Percentiles rank a stretch among this genome's conserved stretches.
These are phyloP conservation scores for Mycena polygramma DNA, from an alignment of 768 basidiomycete genomes.

Conservation along the genomic window DNA sequence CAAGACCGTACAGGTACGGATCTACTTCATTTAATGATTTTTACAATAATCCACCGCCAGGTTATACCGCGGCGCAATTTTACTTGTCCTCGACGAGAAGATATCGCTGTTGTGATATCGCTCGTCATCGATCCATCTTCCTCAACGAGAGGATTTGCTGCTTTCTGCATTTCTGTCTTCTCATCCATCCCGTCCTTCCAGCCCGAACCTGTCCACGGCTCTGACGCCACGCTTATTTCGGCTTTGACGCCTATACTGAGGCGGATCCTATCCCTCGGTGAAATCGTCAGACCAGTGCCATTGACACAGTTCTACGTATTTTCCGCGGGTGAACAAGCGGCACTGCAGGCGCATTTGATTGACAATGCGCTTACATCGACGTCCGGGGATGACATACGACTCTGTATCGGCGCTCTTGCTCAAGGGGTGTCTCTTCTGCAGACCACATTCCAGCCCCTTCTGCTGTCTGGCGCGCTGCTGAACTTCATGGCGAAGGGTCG, in stretches of 20 bases:
- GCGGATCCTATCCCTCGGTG: constrained; percentile 43
- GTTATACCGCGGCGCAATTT: constrained; percentile 58
- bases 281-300: constrained; percentile 35
- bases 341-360: constrained; percentile 58
- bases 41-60: constrained; percentile 41
- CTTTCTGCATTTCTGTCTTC: constrained; percentile 53
- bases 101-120: constrained; percentile 59
- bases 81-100: constrained; percentile 60
- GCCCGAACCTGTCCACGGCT: constrained; percentile 42
- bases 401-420: constrained; percentile 64
- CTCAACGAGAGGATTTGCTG: constrained; percentile 45
- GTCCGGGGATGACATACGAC: constrained; percentile 51
- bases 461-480: constrained; percentile 60
- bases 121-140: constrained; percentile 58
- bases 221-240: constrained; percentile 49
- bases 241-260: constrained; percentile 53
- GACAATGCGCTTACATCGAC: constrained; percentile 54
- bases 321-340: constrained; percentile 53
- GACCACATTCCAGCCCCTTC: constrained; percentile 61
- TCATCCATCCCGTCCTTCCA: constrained; percentile 40
- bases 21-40: neutral
- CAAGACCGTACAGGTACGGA: constrained; percentile 49
- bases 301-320: constrained; percentile 65
- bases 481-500: constrained; percentile 55
- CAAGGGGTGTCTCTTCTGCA: constrained; percentile 63